Evolutionary conservation across 495 filamentous ascomycete species (phyloP), one percentile per base, ranked within the genome.

Genomic region (Penicillium alfredii): DNA sequence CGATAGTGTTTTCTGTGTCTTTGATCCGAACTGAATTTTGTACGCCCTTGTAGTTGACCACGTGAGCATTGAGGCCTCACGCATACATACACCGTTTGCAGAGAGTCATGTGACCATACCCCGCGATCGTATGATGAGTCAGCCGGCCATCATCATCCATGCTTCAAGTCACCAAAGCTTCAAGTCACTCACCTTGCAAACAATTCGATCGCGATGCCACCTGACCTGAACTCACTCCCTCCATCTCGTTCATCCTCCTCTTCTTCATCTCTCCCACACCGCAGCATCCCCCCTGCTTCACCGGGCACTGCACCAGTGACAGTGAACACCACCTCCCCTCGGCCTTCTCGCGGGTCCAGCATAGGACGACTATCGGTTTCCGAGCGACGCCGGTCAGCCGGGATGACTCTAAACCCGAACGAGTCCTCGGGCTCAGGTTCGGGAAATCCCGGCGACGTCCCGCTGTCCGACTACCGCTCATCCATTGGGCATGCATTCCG

Each of bases 221-320:
- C 83, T 20, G 82, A 88, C 63, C 64, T 88, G 42, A 88, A 89
- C 55, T 86, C 82, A 21, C 73, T 88, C 21, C 80, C 82, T 33
- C 71, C 77, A 9, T 82, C 81, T 30, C 75, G 50, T 33, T 71
- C 69, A n/a, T 67, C 58, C 30, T 73, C 68, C 14, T 63, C 54
- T 28, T 63, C 63, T 16, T 56, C 49, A 45, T 53, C 53, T 8
- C 44, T 53, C 31, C 57, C 42, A 40, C 49, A 57, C 54, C 58
- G 60, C 35, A 57, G 40, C 36, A 38, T 42, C 39, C 20, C 56
- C 13, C 34, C 58, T 32, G 52, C 48, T 30, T 53, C 47, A 10
- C 53, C 38, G 35, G 56, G 58, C n/a, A 55, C 35, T 12, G 26
- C 40, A 32, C 52, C 46, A 36, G 40, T 35, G 40, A 47, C 35